Evolutionary conservation across 2,329 filamentous ascomycete species (phyloP), one percentile per base, ranked within the genome.

Genomic region (Huntiella abstrusa): DNA sequence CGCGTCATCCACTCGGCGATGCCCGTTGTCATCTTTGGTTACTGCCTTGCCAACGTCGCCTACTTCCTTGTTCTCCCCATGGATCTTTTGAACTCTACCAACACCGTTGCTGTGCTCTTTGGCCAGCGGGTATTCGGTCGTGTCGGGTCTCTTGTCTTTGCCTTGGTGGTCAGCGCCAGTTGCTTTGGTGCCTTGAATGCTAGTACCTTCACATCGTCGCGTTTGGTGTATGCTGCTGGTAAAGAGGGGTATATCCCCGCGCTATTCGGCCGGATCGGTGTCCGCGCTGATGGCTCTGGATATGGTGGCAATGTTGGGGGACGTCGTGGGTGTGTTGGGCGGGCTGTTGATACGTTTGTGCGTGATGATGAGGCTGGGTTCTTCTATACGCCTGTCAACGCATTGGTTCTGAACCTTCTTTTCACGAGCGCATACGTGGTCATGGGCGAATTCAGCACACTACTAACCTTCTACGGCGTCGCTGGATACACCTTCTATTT

Each of bases 401-500:
- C 91, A 5, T 83, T 96, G 63, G 57, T 81, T 2, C 75, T 96
- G 54, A 98, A 98, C 61, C 71, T 72, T 36, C 53, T 64, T 3
- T 64, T 98, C 16, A 93, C 85, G 1, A 64, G 72, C 3, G 64
- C 71, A 1, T 98, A 96, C 64, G 77, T 94, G 51, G 57, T 82
- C 2, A 77, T 93, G 4, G 91, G 91, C 61, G 85, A 94, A 59
- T 96, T 98, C 58, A 71, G 77, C 45, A 94, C 88, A 0, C 73
- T 98, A 2, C 72, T 96, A 48, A 96, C 91, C 0, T 98, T 98
- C 59, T 96, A 96, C 63, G 91, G 91, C 48, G 91, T 98, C 10
- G 91, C 91, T 0, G 87, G 87, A 11, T 98, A 98, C 60, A 84
- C 84, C 0, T 98, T 98, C 59, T 98, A 98, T 65, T 98, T 98